Conservation (phyloP, 768 basidiomycete species). For the Cystoderma amianthinum region DNA sequence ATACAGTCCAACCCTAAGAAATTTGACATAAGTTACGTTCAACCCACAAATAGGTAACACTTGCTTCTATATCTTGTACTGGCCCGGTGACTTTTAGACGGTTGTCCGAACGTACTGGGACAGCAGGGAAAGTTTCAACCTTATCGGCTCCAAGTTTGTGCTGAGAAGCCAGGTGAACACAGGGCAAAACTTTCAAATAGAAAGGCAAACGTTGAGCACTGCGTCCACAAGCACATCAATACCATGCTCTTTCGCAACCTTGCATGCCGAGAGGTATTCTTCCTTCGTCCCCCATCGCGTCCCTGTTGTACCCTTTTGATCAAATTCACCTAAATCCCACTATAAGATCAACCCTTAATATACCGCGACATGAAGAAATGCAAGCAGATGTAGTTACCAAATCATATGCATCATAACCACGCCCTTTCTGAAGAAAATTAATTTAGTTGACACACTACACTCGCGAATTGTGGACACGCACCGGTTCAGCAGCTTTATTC, state of each 20-base stretch:
- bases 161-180: conserved; percentile 24
- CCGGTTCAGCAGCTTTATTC: conserved; percentile 67
- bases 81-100: conserved; percentile 55
- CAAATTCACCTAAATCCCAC: conserved; percentile 88
- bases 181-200: conserved; percentile 2
- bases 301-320: conserved; percentile 60
- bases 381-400: conserved; percentile 35
- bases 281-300: conserved; percentile 89
- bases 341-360: conserved; percentile 16
- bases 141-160: conserved; percentile 85
- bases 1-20: conserved; percentile 91
- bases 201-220: conserved; percentile 67
- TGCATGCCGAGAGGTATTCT: conserved; percentile 66
- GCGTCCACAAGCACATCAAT: conserved; percentile 82
- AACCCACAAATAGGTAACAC: conserved; percentile 5
- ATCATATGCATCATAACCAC: conserved; percentile 86
- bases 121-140: conserved; percentile 59
- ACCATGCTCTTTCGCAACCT: conserved; percentile 56
- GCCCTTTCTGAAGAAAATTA: conserved; percentile 26
- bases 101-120: conserved; percentile 65
- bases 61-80: conserved; percentile 60
- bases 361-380: background rate
- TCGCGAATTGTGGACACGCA: conserved; percentile 16
- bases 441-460: background rate
- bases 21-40: conserved; percentile 2